Conservation (phyloP, 345 rosid genomes). For the Boechera stricta region DNA sequence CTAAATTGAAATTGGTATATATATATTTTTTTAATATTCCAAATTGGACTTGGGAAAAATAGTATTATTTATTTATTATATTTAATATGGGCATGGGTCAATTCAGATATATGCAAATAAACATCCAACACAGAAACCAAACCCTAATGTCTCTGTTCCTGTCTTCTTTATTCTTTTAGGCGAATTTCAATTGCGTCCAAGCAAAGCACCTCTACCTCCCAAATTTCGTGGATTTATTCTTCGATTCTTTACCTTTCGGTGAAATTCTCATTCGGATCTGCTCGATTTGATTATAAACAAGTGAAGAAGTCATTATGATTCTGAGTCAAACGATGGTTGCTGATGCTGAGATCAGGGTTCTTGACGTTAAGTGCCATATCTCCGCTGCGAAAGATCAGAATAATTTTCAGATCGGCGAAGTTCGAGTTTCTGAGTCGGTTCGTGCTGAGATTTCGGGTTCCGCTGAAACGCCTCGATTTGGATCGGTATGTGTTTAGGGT, state of each 20-base stretch:
- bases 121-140: conserved; percentile 42
- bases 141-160: conserved; percentile 28
- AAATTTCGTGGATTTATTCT: conserved; percentile 14
- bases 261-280: conserved; percentile 35
- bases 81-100: neutral
- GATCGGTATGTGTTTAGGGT: conserved; percentile 43
- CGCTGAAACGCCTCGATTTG: conserved; percentile 42
- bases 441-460: conserved; percentile 38
- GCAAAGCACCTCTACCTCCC: conserved; percentile 27
- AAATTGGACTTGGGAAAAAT: no score
- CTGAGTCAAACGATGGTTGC: conserved; percentile 45
- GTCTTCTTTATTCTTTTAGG: conserved; percentile 33
- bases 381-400: conserved; percentile 36
- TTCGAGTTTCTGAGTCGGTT: conserved; percentile 35
- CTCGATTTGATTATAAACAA: neutral
- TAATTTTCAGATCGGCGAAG: conserved; percentile 35
- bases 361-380: conserved; percentile 47
- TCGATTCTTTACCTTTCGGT: conserved; percentile 16
- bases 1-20: no score
- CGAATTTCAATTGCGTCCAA: conserved; percentile 44
- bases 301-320: conserved; percentile 30
- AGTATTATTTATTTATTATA: no score
- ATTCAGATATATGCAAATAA: conserved; percentile 9
- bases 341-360: conserved; percentile 45
- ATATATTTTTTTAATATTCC: no score